Base-by-base conservation (phyloP, 768 basidiomycete genomes). In the Macrolepiota albuminosa region DNA sequence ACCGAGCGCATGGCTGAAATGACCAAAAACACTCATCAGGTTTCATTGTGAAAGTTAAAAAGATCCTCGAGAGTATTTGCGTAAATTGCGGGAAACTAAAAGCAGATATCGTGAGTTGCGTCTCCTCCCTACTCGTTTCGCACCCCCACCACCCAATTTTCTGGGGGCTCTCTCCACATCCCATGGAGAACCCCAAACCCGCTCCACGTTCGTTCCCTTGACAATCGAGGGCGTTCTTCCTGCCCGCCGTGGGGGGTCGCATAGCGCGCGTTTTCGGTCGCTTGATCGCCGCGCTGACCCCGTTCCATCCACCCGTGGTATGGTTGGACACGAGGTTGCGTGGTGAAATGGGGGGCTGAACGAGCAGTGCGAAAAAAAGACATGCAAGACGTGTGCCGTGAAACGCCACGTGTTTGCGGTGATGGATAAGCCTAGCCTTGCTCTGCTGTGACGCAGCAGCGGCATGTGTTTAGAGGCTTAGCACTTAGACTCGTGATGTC, bases 11-110 rank as follows among this genome's bases (percentile, higher is more conserved):
- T 14, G 18, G 31, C 21, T 2, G n/a, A 37, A 14, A 21, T n/a
- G 21, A 60, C 49, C 36, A 47, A 51, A 51, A 36, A 16, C 24
- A 24, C 5, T 24, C 14, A 13, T 46, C n/a, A 89, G 95, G 97
- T 56, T 99, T 99, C 77, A 88, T 98, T 69, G 83, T 92, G 74
- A 98, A 98, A 86, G 95, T 98, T 74, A 99, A 99, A 83, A 98
- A 99, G 83, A 97, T 99, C 71, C 76, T 98, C 79, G 97, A 99
- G 81, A 91, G 89, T 77, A 93, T 99, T 65, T 99, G 97, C 81
- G 92, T 96, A 66, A 95, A 96, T 71, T 99, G 97, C 74, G 97
- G 97, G 72, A 95, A 91, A 76, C 83, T 98, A 66, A 98, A 97
- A 82, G 93, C 91, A 64, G 93, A 98, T 77, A 88, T 87, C 82